A percentile compares a stretch with the other conserved stretches of the same genome.
These are phyloP conservation scores for Millerozyma miso DNA, from an alignment of 805 yeast species.

Conservation along the genomic window DNA sequence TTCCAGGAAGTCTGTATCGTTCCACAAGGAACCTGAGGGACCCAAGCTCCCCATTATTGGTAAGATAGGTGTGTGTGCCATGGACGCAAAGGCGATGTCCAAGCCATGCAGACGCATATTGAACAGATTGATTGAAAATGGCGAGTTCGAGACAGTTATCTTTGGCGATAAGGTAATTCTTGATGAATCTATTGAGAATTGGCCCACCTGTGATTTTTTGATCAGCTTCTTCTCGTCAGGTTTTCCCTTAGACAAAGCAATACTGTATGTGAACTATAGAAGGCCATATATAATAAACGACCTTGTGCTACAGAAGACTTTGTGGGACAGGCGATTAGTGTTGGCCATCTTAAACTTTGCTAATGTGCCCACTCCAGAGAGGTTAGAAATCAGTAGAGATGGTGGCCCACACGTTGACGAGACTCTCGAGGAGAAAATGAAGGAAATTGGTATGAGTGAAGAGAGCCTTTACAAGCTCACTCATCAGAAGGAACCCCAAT, in stretches of 20 bases:
- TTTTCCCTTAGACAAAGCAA: constrained; percentile 94
- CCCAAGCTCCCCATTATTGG: constrained; percentile 71
- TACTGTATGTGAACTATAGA: constrained; percentile 79
- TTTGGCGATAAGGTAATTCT: constrained; percentile 96
- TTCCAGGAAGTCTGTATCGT: constrained; percentile 27
- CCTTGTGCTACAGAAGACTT: constrained; percentile 79
- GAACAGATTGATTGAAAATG: constrained; percentile 81
- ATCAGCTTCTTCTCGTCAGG: constrained; percentile 94
- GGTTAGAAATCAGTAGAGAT: constrained; percentile 88
- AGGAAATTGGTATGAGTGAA: constrained; percentile 35
- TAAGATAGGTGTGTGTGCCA: constrained; percentile 96
- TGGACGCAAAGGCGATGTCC: constrained; percentile 94
- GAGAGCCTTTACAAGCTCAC: constrained; percentile 57
- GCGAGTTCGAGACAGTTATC: constrained; percentile 93
- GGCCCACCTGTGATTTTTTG: constrained; percentile 98
- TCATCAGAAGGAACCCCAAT: constrained; percentile 66
- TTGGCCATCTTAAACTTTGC: constrained; percentile 72
- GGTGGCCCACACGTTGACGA: constrained; percentile 87
- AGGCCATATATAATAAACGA: constrained; percentile 90
- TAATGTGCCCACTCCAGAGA: constrained; percentile 83
- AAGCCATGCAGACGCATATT: constrained; percentile 93
- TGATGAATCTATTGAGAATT: constrained; percentile 90
- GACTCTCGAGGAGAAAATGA: constrained; percentile 46
- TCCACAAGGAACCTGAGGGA: constrained; percentile 36
- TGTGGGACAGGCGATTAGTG: constrained; percentile 97